Evolutionary conservation across 257 asterid genomes (phyloP), one percentile per base, ranked within the genome.

Genomic region (Echium plantagineum): DNA sequence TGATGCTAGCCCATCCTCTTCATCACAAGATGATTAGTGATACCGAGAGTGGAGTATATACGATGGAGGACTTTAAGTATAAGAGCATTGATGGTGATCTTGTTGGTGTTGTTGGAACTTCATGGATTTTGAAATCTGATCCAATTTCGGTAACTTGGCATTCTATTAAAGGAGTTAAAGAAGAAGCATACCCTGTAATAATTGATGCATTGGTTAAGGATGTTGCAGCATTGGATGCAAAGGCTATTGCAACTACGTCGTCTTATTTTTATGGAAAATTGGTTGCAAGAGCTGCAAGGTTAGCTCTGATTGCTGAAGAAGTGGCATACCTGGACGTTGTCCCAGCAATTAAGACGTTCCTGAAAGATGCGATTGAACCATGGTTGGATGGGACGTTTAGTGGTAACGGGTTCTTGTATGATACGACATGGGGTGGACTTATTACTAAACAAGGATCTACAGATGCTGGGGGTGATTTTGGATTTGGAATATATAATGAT

Each of bases 1-100:
- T 91, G 21, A 88, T 88, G 94, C 90, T 91, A 20, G 98, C 98
- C 12, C n/a, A n/a, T n/a, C n/a, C n/a, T n/a, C n/a, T n/a, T n/a
- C n/a, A n/a, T n/a, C n/a, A n/a, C n/a, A n/a, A n/a, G n/a, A n/a
- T n/a, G n/a, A n/a, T n/a, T n/a, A n/a, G n/a, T n/a, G n/a, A n/a
- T n/a, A n/a, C n/a, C n/a, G n/a, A n/a, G n/a, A n/a, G n/a, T n/a
- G n/a, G n/a, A n/a, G n/a, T n/a, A n/a, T n/a, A n/a, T n/a, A n/a
- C n/a, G n/a, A n/a, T n/a, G n/a, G n/a, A n/a, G n/a, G n/a, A n/a
- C n/a, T n/a, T n/a, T n/a, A n/a, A n/a, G n/a, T n/a, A n/a, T n/a
- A n/a, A n/a, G n/a, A n/a, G n/a, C n/a, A n/a, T n/a, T n/a, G n/a
- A n/a, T n/a, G n/a, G n/a, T n/a, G n/a, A n/a, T n/a, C n/a, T n/a